phyloP scores from a whole-genome alignment of 257 asterid species.

The Catharanthus roseus region DNA sequence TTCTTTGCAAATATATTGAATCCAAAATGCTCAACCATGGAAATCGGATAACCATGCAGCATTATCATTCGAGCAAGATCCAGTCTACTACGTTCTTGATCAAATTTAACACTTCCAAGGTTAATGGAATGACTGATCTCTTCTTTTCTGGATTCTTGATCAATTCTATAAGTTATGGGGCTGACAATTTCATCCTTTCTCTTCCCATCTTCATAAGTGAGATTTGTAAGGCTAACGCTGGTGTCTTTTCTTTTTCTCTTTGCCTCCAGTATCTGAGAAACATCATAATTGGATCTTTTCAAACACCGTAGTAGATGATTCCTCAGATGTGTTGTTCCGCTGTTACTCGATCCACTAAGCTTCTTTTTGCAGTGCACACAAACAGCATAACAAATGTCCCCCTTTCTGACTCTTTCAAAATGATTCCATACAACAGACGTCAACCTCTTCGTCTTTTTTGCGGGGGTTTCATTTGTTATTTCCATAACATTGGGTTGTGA shows the following conservation, averaged over 20 bases:
- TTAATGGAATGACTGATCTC: slow-evolving; percentile 49
- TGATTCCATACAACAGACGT: slow-evolving; percentile 97
- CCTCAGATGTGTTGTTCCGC: slow-evolving; percentile 95
- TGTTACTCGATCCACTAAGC: slow-evolving; percentile 93
- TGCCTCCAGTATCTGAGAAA: slow-evolving; percentile 76
- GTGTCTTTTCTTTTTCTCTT: slow-evolving; percentile 81
- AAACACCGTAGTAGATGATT: slow-evolving; percentile 89
- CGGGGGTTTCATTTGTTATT: slow-evolving; percentile 55
- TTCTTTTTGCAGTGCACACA: slow-evolving; percentile 94
- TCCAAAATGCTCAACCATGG: slow-evolving; percentile 87
- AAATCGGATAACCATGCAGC: slow-evolving; percentile 88
- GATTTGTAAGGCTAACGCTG: slow-evolving; percentile 34
- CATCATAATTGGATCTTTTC: slow-evolving; percentile 87
- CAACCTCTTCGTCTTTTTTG: slow-evolving; percentile 85
- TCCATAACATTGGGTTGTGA: slow-evolving; percentile 53
- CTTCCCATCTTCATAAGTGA: slow-evolving; percentile 57
- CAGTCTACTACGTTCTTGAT: slow-evolving; percentile 75
- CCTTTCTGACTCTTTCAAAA: slow-evolving; percentile 84
- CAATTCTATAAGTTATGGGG: slow-evolving; percentile 55
- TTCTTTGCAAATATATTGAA: slow-evolving; percentile 77
- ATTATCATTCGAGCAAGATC: slow-evolving; percentile 98
- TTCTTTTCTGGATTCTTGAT: slow-evolving; percentile 62
- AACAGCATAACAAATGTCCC: slow-evolving; percentile 84
- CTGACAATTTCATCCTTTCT: slow-evolving; percentile 59
- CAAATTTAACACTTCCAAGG: slow-evolving; percentile 67